Evolutionary conservation across 805 yeast species (phyloP), one percentile per base, ranked within the genome.

Genomic region (Maudiozyma serrabonitensis): DNA sequence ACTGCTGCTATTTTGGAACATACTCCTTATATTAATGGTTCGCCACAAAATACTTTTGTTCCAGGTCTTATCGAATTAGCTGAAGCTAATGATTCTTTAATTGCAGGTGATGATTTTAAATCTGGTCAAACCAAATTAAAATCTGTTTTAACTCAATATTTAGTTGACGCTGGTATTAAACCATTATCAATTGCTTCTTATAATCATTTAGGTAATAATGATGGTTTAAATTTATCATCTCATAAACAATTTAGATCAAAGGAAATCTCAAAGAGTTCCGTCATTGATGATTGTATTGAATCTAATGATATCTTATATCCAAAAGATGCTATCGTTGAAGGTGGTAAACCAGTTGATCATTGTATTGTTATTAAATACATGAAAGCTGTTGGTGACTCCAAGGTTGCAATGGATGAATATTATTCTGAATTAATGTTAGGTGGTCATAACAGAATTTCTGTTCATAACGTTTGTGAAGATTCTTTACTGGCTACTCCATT

Each of bases 321-420:
- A 16, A 46, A 49, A 16, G 19, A 34, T 6, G 41, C 16, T 12
- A 86, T 87, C 64, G 82, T 86, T 46, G 81, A 86, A 69, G 64
- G 73, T 42, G 95, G 96, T 45, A 76, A 80, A 54, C 77, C 75
- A 54, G 84, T 91, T 54, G 97, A 90, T 63, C 98, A 90, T 69
- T 85, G 95, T 71, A 90, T 90, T 67, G 97, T 90, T 53, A 90
- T 90, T 75, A 90, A 90, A 73, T 89, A 90, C 69, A 72, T 91
- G 66, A 85, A 87, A 50, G 96, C 97, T 8, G 97, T 90, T 45
- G 96, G 95, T 38, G 98, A 90, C 70, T 82, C 93, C 56, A 90
- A 90, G 75, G 96, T 90, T 55, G 98, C 98, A 47, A 91, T 90
- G 97, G 98, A 90, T 69, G 97, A 91, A 73, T 90, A 90, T 73